Conservation (phyloP, 2,329 filamentous ascomycete genomes). For the Fusarium incarnatum region DNA sequence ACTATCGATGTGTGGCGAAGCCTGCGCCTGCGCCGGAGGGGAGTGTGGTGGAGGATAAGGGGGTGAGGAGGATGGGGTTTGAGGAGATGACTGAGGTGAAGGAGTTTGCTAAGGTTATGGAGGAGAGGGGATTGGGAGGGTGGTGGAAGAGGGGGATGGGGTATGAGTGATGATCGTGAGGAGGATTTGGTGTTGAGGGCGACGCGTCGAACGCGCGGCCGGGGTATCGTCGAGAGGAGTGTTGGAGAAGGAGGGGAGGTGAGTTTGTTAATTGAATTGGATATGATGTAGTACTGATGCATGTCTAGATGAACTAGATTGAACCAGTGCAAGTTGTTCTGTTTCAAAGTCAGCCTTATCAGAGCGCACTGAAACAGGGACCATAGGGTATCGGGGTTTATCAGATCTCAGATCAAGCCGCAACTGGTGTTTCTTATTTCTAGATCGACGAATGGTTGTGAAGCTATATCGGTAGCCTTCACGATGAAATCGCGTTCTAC, state of each 20-base stretch:
- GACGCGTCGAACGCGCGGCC: conserved; percentile 32
- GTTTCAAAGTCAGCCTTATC: background rate
- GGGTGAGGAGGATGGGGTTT: conserved; percentile 48
- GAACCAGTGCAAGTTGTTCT: background rate
- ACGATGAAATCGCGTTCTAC: background rate
- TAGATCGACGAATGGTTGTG: background rate
- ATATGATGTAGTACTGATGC: background rate
- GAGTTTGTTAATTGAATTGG: background rate
- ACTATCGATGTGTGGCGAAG: conserved; percentile 72
- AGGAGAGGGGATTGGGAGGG: conserved; percentile 64
- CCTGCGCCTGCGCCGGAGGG: conserved; percentile 18
- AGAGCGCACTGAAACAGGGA: background rate
- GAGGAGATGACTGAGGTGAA: conserved; percentile 72
- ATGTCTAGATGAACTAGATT: background rate
- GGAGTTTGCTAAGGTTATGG: conserved; percentile 73
- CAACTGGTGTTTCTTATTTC: background rate
- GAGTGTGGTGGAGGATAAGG: background rate
- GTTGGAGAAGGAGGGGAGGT: background rate
- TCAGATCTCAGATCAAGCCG: background rate
- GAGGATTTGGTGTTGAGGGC: background rate
- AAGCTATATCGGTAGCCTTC: background rate
- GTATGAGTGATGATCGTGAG: conserved; percentile 48
- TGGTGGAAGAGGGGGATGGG: conserved; percentile 81
- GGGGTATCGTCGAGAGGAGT: background rate
- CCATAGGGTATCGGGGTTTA: background rate